Base-by-base conservation (phyloP, 495 filamentous ascomycete species). In the Neurospora sp. region DNA sequence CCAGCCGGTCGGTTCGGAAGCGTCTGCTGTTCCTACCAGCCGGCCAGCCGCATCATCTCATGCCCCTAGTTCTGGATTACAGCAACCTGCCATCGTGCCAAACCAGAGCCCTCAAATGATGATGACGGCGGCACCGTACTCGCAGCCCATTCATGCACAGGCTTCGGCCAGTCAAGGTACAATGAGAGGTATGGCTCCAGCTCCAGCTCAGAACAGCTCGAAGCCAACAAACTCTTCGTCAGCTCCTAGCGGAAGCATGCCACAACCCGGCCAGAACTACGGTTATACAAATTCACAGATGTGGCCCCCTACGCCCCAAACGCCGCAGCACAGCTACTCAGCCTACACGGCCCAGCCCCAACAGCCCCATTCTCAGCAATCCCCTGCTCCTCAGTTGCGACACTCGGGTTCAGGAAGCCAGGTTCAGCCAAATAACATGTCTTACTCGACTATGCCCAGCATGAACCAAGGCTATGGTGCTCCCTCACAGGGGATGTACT, bases 331-430 rank as follows among this genome's bases (percentile, higher is more conserved):
- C 72, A 80, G 81, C 69, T 84, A 85, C 74, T 78, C 78, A 24
- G 82, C 82, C 66, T 85, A 86, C 73, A 85, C 83, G 17, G 78
- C 85, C 4, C 87, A 88, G 76, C 85, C 86, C 19, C 85, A 88
- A 31, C 88, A 88, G 24, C 82, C 86, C 9, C 85, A 90, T 39
- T 88, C 89, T 40, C 82, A 86, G 13, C 85, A 90, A 39, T 88
- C 89, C 42, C 87, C 85, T 8, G 85, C 88, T 38, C 86, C 89
- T 36, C 90, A 90, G 73, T 83, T 90, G 19, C 90, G 88, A 37
- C 91, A 91, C 82, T 88, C 83, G 74, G 85, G 79, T 81, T 86
- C 75, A 74, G 88, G 81, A 69, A 84, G 88, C 48, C 90, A 91
- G 79, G 87, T 91, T 78, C 87, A 90, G 76, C 84, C 70, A 37